Base-by-base conservation (phyloP, 768 basidiomycete genomes). In the Trametes sanguinea region DNA sequence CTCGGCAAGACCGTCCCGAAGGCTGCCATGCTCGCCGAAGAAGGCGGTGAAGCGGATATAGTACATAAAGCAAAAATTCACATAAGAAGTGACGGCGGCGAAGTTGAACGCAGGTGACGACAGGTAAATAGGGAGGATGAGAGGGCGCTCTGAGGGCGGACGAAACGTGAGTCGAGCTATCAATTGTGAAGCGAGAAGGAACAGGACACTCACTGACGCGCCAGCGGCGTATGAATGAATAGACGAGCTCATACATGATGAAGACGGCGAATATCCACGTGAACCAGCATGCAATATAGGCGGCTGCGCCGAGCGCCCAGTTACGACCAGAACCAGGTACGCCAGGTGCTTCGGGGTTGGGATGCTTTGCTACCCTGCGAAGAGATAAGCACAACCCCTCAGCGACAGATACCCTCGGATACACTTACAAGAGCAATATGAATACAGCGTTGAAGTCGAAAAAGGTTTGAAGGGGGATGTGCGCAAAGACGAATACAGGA, bases 371-470 rank as follows among this genome's bases (percentile, higher is more conserved):
- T 66, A 90, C 84, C 76, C 92, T 94, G 68, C 1, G 48, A 33
- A 16, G 50, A 33, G 43, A 66, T 39, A 16, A 46, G 60, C 8
- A 42, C 14, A 27, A 37, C 29, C 48, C 48, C n/a, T 9, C 14
- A 27, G 51, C 45, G 54, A 56, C 40, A 44, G n/a, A 58, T 54
- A 62, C 10, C 62, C 30, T 5, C 51, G 14, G 40, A 45, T 39
- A 39, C 47, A 87, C 93, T 77, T 70, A 94, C 92, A 93, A 86
- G 44, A 94, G 71, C 67, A 95, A 73, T 67, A 94, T 86, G 76
- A 86, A 95, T 65, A 89, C 86, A 67, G 88, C 86, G 73, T 95
- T 94, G 74, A 94, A 93, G 71, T 96, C 94, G 72, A 95, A 87
- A 71, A 89, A 95, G 0, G 88, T 86, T 73, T 94, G 92, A 8